Evolutionary conservation across 2,329 filamentous ascomycete species (phyloP).

Genomic region (Dothideomycetidae sp.): DNA sequence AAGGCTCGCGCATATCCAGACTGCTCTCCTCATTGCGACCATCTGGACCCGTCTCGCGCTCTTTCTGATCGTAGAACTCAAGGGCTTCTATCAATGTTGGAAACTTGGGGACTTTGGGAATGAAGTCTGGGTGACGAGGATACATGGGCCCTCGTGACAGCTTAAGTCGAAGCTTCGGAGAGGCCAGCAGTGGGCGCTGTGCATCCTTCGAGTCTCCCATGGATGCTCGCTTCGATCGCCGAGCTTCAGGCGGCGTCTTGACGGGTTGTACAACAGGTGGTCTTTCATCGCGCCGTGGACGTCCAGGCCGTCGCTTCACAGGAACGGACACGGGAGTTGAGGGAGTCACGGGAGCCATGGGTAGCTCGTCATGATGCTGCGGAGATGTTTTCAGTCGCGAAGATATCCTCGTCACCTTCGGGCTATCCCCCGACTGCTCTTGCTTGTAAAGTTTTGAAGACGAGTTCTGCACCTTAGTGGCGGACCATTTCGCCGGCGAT

Average conservation of each 20-base stretch:
- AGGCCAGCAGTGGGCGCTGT: slow-evolving; percentile 1
- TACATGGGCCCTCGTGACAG: slow-evolving; percentile 13
- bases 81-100: slow-evolving; percentile 21
- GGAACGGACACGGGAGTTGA: background rate
- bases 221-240: slow-evolving; percentile 1
- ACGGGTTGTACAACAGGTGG: slow-evolving; percentile 3
- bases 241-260: background rate
- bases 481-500: background rate
- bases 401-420: background rate
- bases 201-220: background rate
- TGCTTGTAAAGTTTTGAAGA: background rate
- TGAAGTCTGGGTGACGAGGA: slow-evolving; percentile 21
- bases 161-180: slow-evolving; percentile 19
- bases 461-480: background rate
- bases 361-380: background rate
- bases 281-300: background rate
- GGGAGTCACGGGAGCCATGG: no score
- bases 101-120: slow-evolving; percentile 17
- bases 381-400: slow-evolving; percentile 6
- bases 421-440: background rate
- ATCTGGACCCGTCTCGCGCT: slow-evolving; percentile 33
- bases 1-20: slow-evolving; percentile 27
- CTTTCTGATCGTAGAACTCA: slow-evolving; percentile 21
- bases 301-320: slow-evolving; percentile 1
- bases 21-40: slow-evolving; percentile 20